These are phyloP conservation scores for Taphrina sp. DNA, from an alignment of 1,139 yeast genomes.

Conservation along the genomic window DNA sequence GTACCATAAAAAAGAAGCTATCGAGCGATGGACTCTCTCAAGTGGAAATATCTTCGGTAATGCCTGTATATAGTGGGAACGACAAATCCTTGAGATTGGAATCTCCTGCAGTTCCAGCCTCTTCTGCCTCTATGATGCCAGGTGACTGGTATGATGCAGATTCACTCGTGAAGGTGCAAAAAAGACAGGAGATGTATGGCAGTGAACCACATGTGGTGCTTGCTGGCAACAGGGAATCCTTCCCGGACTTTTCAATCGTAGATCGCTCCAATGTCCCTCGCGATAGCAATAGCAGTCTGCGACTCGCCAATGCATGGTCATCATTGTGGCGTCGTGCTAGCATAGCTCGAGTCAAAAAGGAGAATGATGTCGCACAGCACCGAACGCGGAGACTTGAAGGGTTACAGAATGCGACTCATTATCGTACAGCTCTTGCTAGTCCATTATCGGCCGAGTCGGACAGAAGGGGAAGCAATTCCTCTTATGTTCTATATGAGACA, in stretches of 20 bases:
- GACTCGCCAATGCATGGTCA: slow-evolving; percentile 18
- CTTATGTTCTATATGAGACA: slow-evolving; percentile 13
- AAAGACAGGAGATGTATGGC: background rate
- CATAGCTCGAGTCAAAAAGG: slow-evolving; percentile 22
- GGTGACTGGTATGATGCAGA: slow-evolving; percentile 21
- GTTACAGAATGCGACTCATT: background rate
- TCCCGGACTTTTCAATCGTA: slow-evolving; percentile 21
- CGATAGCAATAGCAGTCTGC: slow-evolving; percentile 3
- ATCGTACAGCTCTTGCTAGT: background rate
- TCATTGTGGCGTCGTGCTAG: slow-evolving; percentile 28
- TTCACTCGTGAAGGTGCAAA: background rate
- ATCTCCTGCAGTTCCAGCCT: background rate
- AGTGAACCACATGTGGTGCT: background rate
- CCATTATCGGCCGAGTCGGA: background rate
- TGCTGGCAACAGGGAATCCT: slow-evolving; percentile 29
- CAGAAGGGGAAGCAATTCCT: slow-evolving; percentile 1
- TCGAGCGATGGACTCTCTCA: background rate
- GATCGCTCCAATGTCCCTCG: slow-evolving; percentile 4
- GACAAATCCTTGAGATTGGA: background rate
- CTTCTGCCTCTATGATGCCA: background rate
- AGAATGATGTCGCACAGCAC: slow-evolving; percentile 27
- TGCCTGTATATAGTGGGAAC: background rate
- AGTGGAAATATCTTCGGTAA: background rate
- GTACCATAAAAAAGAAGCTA: background rate
- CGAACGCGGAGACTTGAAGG: slow-evolving; percentile 1